These are phyloP conservation scores for Stachybotrys echinatus DNA, from an alignment of 2,329 filamentous ascomycete species.

Conservation along the genomic window DNA sequence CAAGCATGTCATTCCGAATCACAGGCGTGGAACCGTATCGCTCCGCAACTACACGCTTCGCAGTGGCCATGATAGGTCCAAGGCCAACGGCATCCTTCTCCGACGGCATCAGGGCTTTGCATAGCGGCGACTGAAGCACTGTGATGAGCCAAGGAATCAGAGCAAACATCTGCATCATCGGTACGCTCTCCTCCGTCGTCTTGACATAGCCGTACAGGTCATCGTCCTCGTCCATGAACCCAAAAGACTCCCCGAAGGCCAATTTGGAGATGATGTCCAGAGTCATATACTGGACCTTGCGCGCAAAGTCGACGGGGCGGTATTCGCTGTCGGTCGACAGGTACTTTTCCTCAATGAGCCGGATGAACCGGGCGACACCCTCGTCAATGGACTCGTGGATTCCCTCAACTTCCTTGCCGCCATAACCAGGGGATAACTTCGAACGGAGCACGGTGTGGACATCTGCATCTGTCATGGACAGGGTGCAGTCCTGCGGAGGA, in stretches of 20 bases:
- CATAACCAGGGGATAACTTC: constrained; percentile 27
- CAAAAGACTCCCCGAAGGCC: constrained; percentile 43
- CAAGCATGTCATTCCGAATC: constrained; percentile 25
- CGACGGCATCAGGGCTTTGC: constrained; percentile 35
- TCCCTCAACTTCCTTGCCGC: constrained; percentile 46
- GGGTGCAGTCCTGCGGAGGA: constrained; percentile 42
- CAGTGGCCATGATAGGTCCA: constrained; percentile 28
- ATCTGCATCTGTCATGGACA: constrained; percentile 42
- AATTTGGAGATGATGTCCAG: constrained; percentile 49
- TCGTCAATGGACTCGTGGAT: constrained; percentile 45
- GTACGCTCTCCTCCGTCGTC: constrained; percentile 35
- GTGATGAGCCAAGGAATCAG: constrained; percentile 35
- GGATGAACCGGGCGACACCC: constrained; percentile 38
- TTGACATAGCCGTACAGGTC: constrained; percentile 43
- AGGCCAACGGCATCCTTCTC: constrained; percentile 32
- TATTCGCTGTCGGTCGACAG: constrained; percentile 23
- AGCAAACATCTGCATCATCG: constrained; percentile 35
- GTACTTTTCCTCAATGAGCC: constrained; percentile 41
- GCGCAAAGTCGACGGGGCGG: constrained; percentile 45
- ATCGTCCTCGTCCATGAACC: constrained; percentile 37
- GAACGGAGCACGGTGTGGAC: constrained; percentile 28
- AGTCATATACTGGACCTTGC: constrained; percentile 47
- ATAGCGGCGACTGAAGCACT: constrained; percentile 33
- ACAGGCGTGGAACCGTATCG: constrained; percentile 12
- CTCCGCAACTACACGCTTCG: constrained; percentile 10